Evolutionary conservation across 257 asterid species (phyloP).

Genomic region (Forsythia viridissima): DNA sequence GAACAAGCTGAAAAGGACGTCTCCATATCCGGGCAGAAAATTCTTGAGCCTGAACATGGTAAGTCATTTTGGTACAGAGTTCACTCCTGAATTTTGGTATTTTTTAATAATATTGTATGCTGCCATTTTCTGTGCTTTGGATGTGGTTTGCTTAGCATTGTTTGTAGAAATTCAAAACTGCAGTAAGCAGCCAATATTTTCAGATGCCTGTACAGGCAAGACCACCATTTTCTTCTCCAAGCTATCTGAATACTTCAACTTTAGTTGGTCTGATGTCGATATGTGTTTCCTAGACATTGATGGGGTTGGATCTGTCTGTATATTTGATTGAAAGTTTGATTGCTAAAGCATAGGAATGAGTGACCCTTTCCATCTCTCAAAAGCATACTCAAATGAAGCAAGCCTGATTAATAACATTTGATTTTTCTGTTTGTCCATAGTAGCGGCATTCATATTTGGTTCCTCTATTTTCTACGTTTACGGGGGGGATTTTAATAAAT

Average conservation of each 20-base stretch:
- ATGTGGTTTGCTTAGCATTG: neutral
- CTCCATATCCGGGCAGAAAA: slow-evolving; percentile 32
- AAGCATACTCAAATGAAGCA: slow-evolving; percentile 16
- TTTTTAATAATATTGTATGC: slow-evolving; percentile 11
- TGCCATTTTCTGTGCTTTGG: slow-evolving; percentile 11
- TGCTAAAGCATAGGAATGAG: neutral
- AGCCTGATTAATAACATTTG: neutral
- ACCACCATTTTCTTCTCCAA: neutral
- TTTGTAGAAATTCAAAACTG: neutral
- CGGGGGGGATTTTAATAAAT: neutral
- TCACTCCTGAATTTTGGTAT: slow-evolving; percentile 6
- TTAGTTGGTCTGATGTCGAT: slow-evolving; percentile 3
- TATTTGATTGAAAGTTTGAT: neutral
- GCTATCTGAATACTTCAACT: slow-evolving; percentile 3
- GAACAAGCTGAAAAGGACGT: slow-evolving; percentile 55
- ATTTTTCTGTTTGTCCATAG: neutral
- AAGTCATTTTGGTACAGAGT: slow-evolving; percentile 30
- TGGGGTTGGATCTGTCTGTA: neutral
- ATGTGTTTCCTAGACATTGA: slow-evolving; percentile 4
- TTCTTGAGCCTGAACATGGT: slow-evolving; percentile 42
- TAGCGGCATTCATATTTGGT: neutral
- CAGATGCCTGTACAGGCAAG: neutral
- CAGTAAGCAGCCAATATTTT: neutral
- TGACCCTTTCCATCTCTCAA: slow-evolving; percentile 7
- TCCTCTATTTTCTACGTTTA: neutral